phyloP scores from a whole-genome alignment of 1,284 basidiomycete species.

The Trichosporon coremiiforme region DNA sequence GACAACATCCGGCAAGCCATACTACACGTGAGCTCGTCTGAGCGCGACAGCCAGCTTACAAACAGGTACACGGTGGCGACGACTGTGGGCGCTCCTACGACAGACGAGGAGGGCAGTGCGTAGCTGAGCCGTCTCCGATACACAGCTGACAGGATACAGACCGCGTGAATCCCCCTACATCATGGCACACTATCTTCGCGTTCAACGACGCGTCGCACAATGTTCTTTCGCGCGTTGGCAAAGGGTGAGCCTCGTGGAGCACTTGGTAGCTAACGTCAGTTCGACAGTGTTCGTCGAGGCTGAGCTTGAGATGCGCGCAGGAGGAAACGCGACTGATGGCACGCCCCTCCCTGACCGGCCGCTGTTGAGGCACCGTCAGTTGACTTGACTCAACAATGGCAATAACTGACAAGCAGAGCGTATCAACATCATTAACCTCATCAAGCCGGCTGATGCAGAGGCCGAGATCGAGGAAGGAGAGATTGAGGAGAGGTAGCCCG shows the following conservation, averaged over 20 bases:
- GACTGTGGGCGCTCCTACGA: constrained; percentile 28
- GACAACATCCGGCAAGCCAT: constrained; percentile 46
- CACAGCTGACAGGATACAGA: constrained; percentile 22
- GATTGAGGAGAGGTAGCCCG: constrained; percentile 24
- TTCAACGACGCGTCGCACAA: constrained; percentile 47
- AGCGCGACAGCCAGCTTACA: not conserved
- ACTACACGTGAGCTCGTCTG: constrained; percentile 38
- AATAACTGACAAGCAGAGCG: constrained; percentile 27
- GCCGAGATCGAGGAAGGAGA: constrained; percentile 21
- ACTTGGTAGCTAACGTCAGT: constrained; percentile 24
- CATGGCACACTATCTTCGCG: constrained; percentile 51
- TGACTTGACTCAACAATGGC: no score
- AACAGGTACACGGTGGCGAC: constrained; percentile 49
- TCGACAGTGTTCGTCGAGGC: constrained; percentile 53
- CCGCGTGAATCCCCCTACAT: constrained; percentile 38
- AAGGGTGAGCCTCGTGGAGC: constrained; percentile 39
- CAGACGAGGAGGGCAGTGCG: constrained; percentile 36
- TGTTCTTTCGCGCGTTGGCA: constrained; percentile 37
- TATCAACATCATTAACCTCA: constrained; percentile 40
- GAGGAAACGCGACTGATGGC: constrained; percentile 34
- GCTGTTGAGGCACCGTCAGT: constrained; percentile 46
- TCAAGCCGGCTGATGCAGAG: constrained; percentile 30
- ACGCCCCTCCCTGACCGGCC: constrained; percentile 37
- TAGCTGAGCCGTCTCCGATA: not conserved
- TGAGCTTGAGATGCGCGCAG: constrained; percentile 47